Evolutionary conservation across 768 basidiomycete species (phyloP).

Genomic region (Amanita jacksonii): DNA sequence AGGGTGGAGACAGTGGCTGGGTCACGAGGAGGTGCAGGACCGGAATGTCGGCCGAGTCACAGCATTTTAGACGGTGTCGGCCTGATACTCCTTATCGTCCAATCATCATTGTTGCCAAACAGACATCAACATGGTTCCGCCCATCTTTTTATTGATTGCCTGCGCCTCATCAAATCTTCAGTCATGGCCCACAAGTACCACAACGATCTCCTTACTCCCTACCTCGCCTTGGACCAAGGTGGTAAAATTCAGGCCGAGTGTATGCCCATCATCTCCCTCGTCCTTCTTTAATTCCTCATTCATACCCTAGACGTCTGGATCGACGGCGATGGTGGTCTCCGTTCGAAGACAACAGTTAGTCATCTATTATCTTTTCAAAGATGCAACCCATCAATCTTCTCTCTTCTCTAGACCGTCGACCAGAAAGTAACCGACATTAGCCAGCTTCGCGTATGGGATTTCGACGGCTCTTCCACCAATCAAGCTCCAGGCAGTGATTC

Average conservation of each 20-base stretch:
- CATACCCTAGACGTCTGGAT: slow-evolving; percentile 83
- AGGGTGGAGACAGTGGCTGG: neutral
- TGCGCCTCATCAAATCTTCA: slow-evolving; percentile 13
- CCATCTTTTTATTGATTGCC: slow-evolving; percentile 16
- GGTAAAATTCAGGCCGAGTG: slow-evolving; percentile 93
- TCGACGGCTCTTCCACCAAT: slow-evolving; percentile 96
- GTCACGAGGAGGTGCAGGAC: slow-evolving; percentile 1
- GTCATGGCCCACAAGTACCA: slow-evolving; percentile 38
- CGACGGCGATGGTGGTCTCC: slow-evolving; percentile 88
- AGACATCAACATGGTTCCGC: slow-evolving; percentile 22
- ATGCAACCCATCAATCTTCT: neutral
- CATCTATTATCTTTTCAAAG: neutral
- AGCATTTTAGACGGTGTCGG: slow-evolving; percentile 4
- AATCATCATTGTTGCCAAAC: slow-evolving; percentile 27
- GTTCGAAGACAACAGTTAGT: slow-evolving; percentile 91
- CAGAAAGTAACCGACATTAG: slow-evolving; percentile 82
- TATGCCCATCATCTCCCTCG: slow-evolving; percentile 27
- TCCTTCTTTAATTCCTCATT: slow-evolving; percentile 13
- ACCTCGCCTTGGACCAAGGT: slow-evolving; percentile 82
- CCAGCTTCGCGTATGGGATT: slow-evolving; percentile 96
- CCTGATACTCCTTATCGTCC: slow-evolving; percentile 31
- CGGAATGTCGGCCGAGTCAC: neutral
- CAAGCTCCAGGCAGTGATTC: slow-evolving; percentile 95
- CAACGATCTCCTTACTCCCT: slow-evolving; percentile 85
- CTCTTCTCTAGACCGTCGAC: slow-evolving; percentile 59